Evolutionary conservation across 2,329 filamentous ascomycete species (phyloP), one percentile per base, ranked within the genome.

Genomic region (Calonectria montana): DNA sequence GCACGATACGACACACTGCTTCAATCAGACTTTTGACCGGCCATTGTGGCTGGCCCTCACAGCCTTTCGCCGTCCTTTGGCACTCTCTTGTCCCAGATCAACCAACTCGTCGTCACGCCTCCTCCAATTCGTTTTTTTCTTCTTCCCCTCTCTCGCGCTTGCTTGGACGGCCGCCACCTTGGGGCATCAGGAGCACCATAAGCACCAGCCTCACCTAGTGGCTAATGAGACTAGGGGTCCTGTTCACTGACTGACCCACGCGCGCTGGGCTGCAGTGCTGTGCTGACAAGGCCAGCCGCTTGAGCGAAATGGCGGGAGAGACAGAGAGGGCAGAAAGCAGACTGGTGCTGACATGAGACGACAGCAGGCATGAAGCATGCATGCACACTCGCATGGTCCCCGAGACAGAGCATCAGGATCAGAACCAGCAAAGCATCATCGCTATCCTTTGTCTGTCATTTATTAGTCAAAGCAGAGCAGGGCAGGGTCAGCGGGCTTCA

Each of bases 331-430:
- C 53, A 61, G 65, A 35, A 45, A 61, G 35, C 27, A 53, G 67
- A 65, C n/a, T 66, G 68, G 69, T 62, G 69, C 69, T 71, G 69
- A 71, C 69, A 71, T 67, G 69, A 71, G 64, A 67, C 35, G 61
- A 39, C 25, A 37, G 41, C 41, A 48, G 39, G 62, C 35, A 25
- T 35, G 29, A 47, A 45, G 59, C 23, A 43, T 63, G 45, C 29
- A 55, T 66, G 31, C n/a, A 43, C 41, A 9, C 39, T 41, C 35
- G 43, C 31, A 48, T 47, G 43, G 43, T 65, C 31, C 29, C 37
- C 53, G 47, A 63, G 59, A 63, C 27, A 35, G 35, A 76, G 75
- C 31, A 59, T 69, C 71, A 71, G 74, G 45, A 73, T 71, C 69
- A 47, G n/a, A 21, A 9, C 23, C 43, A 47, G 43, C 43, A 47